phyloP scores from a whole-genome alignment of 2,329 filamentous ascomycete genomes.

The Colletotrichum liriopes region DNA sequence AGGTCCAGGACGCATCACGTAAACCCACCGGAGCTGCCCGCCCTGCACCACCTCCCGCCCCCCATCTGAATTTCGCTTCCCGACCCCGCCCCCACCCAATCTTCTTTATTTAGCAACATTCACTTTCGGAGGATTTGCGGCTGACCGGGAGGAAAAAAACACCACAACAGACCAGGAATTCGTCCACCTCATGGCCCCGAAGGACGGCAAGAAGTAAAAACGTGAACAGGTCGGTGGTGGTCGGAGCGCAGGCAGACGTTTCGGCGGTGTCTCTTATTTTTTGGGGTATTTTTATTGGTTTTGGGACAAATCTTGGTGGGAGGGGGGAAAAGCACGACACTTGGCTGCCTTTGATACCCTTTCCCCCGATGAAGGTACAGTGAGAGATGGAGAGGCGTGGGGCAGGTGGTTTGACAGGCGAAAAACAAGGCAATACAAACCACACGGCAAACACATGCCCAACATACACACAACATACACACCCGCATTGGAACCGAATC shows the following conservation, averaged over 20 bases:
- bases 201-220: slow-evolving; percentile 36
- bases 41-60: slow-evolving; percentile 12
- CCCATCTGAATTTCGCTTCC: slow-evolving; percentile 28
- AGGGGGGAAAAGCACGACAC: slow-evolving; percentile 28
- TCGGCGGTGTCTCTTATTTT: background rate
- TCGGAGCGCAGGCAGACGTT: background rate
- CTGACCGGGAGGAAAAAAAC: slow-evolving; percentile 24
- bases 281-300: slow-evolving; percentile 1
- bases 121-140: slow-evolving; percentile 25
- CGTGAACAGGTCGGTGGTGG: no score
- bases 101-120: slow-evolving; percentile 22
- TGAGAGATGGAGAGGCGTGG: slow-evolving; percentile 16
- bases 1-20: background rate
- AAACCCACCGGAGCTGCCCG: background rate
- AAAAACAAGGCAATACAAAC: slow-evolving; percentile 5
- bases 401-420: slow-evolving; percentile 5
- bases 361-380: slow-evolving; percentile 33
- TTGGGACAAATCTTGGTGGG: slow-evolving; percentile 5
- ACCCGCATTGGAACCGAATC: background rate
- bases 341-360: slow-evolving; percentile 41
- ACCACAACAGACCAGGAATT: slow-evolving; percentile 43
- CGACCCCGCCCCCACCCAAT: slow-evolving; percentile 24
- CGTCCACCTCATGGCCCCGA: slow-evolving; percentile 44
- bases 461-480: background rate
- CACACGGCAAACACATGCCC: slow-evolving; percentile 15